Conservation (phyloP, 306 rosid species). For the Luffa aegyptiaca region DNA sequence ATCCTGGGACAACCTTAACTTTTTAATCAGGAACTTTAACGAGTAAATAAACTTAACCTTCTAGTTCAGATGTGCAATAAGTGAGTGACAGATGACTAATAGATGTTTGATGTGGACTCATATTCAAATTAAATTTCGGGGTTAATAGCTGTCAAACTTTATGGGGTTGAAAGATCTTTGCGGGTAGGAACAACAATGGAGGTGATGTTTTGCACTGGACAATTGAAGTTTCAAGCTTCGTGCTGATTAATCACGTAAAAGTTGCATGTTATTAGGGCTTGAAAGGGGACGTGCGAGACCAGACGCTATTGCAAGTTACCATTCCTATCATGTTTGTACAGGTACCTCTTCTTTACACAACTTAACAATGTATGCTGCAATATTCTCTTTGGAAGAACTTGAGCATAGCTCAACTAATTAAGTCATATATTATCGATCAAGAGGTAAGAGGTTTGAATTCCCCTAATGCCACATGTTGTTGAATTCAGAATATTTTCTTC, state of each 20-base stretch:
- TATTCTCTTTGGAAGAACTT: not conserved
- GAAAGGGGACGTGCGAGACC: slow-evolving; percentile 70
- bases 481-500: not conserved
- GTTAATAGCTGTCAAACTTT: not conserved
- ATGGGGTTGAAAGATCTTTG: not conserved
- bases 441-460: no score
- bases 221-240: not conserved
- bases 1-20: not conserved
- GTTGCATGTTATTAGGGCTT: slow-evolving; percentile 46
- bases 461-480: not conserved
- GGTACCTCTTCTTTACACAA: slow-evolving; percentile 30
- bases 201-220: not conserved
- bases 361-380: not conserved
- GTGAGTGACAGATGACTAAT: not conserved
- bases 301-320: slow-evolving; percentile 44
- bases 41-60: not conserved
- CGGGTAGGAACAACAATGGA: not conserved
- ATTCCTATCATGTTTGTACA: slow-evolving; percentile 82
- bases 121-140: not conserved
- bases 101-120: not conserved
- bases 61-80: not conserved
- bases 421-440: not conserved
- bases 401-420: not conserved
- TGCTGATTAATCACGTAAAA: not conserved
- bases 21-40: not conserved